Conservation (phyloP, 306 rosid species). For the Cyclanthera cordifolia region DNA sequence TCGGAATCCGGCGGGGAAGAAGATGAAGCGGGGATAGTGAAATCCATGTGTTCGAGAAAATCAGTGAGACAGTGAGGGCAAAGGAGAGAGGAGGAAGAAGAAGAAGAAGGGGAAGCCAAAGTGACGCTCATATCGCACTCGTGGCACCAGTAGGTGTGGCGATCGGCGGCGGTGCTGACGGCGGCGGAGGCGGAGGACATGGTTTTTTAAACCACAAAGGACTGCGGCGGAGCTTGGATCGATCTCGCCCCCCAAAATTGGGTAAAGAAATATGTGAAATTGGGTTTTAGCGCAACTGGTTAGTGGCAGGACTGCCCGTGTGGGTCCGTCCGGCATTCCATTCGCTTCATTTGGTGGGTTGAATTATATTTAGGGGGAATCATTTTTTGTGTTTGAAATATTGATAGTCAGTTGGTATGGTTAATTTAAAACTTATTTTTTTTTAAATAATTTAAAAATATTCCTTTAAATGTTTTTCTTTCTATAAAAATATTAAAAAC, state of each 20-base stretch:
- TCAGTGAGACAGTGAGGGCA: conserved; percentile 68
- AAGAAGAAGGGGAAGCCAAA: conserved; percentile 18
- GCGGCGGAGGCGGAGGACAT: conserved; percentile 17
- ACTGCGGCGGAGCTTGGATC: background rate
- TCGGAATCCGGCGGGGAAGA: conserved; percentile 2
- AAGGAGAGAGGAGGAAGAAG: conserved; percentile 17
- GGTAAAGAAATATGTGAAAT: no score
- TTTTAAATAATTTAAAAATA: no score
- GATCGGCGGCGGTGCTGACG: conserved; percentile 13
- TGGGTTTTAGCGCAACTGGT: no score
- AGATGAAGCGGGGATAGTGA: conserved; percentile 21
- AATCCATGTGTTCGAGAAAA: conserved; percentile 74
- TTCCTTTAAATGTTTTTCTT: no score
- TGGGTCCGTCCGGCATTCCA: no score
- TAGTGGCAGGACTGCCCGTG: no score
- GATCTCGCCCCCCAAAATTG: background rate
- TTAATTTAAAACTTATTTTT: no score
- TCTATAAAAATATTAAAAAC: no score
- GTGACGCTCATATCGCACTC: conserved; percentile 86
- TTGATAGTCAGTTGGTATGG: no score
- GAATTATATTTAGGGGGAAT: no score
- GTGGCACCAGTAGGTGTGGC: conserved; percentile 79
- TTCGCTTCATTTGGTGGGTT: no score
- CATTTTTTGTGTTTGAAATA: no score
- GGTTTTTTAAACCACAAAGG: background rate